Evolutionary conservation across 148 eudicot species (phyloP).

Genomic region (Rhododendron ferrugineum): DNA sequence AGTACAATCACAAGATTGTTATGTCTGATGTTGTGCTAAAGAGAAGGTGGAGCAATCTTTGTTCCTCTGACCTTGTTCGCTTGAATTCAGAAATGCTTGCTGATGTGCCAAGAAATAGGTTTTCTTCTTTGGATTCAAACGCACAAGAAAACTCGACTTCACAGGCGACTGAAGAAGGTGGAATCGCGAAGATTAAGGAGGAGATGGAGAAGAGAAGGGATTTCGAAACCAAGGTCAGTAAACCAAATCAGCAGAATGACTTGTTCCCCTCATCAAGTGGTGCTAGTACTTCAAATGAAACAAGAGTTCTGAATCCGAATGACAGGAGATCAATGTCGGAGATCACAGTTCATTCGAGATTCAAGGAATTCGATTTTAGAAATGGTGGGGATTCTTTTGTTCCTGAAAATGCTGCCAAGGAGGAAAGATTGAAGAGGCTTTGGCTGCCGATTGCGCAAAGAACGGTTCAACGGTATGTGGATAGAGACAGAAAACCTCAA

Average conservation of each 20-base stretch:
- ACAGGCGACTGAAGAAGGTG: conserved; percentile 5
- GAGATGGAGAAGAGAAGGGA: conserved; percentile 20
- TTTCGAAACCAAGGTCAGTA: conserved; percentile 36
- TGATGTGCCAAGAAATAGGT: conserved; percentile 35
- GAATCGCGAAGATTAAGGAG: conserved; percentile 25
- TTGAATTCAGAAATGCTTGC: conserved; percentile 68
- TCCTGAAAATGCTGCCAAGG: conserved; percentile 22
- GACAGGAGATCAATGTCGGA: conserved; percentile 80
- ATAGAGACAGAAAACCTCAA: conserved; percentile 35
- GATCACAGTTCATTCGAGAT: conserved; percentile 50
- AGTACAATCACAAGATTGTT: conserved; percentile 59
- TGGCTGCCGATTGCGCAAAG: conserved; percentile 80
- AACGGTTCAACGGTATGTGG: conserved; percentile 80
- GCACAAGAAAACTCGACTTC: background rate
- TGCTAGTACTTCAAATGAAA: background rate
- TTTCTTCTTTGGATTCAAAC: conserved; percentile 22
- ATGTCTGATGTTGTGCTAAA: conserved; percentile 54
- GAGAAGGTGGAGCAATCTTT: conserved; percentile 51
- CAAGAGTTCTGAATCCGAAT: conserved; percentile 8
- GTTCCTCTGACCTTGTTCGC: conserved; percentile 8
- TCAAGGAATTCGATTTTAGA: conserved; percentile 23
- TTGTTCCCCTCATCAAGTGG: conserved; percentile 1
- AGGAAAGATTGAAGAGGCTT: conserved; percentile 48
- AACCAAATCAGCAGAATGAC: conserved; percentile 17
- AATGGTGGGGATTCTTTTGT: conserved; percentile 9